Conservation (phyloP, 495 filamentous ascomycete species). For the Thozetella sp. region DNA sequence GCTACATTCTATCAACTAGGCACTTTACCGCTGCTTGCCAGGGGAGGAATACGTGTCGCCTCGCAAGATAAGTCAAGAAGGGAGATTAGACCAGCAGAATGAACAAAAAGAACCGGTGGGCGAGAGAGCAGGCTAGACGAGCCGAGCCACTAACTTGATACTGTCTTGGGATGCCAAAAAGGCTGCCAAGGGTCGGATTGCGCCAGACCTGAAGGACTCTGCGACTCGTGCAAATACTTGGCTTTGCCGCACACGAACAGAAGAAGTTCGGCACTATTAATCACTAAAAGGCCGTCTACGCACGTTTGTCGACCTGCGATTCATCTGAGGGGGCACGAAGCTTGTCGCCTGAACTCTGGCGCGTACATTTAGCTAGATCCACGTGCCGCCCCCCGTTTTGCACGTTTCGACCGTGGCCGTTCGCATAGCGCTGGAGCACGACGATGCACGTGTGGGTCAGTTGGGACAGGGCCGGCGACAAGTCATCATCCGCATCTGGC, state of each 20-base stretch:
- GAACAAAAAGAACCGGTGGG: too few species aligned
- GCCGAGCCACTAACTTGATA: too few species aligned
- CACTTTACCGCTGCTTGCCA: conserved; percentile 3
- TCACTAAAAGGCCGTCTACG: too few species aligned
- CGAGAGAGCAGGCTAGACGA: too few species aligned
- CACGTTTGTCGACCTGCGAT: too few species aligned
- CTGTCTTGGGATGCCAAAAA: too few species aligned
- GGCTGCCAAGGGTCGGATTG: too few species aligned
- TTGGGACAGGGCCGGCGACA: conserved; percentile 16
- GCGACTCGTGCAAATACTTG: neutral
- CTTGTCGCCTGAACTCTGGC: neutral
- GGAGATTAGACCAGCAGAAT: too few species aligned
- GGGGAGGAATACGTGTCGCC: neutral
- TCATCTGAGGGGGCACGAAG: too few species aligned
- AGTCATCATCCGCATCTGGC: conserved; percentile 23
- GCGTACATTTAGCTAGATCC: neutral
- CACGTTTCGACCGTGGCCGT: conserved; percentile 1
- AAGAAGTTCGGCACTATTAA: neutral
- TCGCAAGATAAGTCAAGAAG: too few species aligned
- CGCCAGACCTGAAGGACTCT: too few species aligned
- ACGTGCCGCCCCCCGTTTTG: neutral
- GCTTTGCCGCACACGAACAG: neutral
- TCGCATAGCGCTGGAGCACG: conserved; percentile 6
- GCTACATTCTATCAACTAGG: neutral
- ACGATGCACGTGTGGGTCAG: conserved; percentile 15